Evolutionary conservation across 2,329 filamentous ascomycete genomes (phyloP).

Genomic region (Sporothrix brunneoviolacea): DNA sequence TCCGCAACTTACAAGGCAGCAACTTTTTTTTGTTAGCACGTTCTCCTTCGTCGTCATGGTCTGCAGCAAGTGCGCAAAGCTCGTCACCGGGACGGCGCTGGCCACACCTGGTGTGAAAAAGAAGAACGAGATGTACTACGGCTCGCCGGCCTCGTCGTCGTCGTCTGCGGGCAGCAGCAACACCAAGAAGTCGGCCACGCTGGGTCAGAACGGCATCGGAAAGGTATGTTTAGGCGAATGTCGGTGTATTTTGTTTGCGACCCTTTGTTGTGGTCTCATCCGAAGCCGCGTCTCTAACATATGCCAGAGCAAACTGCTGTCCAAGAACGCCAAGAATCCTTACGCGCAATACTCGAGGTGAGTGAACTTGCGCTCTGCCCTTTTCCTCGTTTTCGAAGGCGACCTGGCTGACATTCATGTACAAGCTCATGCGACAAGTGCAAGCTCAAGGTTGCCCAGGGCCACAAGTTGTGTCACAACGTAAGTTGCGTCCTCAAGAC

Average conservation of each 20-base stretch:
- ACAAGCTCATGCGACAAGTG: conserved; percentile 49
- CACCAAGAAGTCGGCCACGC: conserved; percentile 42
- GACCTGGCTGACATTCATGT: not conserved
- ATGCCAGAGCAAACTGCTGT: conserved; percentile 54
- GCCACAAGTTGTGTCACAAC: conserved; percentile 50
- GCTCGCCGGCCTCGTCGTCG: conserved; percentile 44
- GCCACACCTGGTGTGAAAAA: conserved; percentile 60
- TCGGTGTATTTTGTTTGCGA: not conserved
- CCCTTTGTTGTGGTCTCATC: not conserved
- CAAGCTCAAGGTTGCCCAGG: conserved; percentile 58
- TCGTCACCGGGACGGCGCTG: conserved; percentile 52
- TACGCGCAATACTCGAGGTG: conserved; percentile 54
- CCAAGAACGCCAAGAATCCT: conserved; percentile 58
- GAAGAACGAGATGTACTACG: conserved; percentile 61
- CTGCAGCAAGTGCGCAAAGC: conserved; percentile 58
- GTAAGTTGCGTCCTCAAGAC: not conserved
- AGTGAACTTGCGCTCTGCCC: not conserved
- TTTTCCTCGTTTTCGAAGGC: not conserved
- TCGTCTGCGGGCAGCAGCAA: conserved; percentile 25
- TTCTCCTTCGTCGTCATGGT: conserved; percentile 36
- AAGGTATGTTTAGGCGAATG: conserved; percentile 38
- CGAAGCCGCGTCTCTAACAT: not conserved
- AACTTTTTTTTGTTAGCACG: too few species aligned
- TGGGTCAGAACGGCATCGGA: conserved; percentile 51
- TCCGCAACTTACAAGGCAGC: not conserved